Conservation (phyloP, 257 asterid species). For the Solanum clarkiae region DNA sequence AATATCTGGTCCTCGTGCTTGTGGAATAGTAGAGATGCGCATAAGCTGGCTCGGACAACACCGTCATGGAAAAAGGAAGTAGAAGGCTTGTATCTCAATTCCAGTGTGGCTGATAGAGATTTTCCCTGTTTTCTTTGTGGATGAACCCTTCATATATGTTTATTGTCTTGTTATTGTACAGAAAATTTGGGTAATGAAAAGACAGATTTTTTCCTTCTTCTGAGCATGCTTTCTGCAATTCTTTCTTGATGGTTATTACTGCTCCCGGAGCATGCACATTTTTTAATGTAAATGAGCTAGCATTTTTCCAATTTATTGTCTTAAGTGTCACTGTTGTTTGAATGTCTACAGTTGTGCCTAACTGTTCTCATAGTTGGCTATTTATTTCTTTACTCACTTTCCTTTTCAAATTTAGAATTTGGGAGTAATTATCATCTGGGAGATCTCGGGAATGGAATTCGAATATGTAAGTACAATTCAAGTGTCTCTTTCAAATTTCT, state of each 20-base stretch:
- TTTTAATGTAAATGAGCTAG: background rate
- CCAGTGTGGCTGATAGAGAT: background rate
- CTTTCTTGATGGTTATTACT: background rate
- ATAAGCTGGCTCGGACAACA: background rate
- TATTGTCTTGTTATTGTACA: background rate
- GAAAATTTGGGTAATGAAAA: background rate
- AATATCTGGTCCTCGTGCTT: background rate
- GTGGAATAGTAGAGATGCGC: background rate
- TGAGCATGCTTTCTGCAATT: background rate
- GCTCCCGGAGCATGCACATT: background rate
- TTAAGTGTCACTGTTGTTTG: background rate
- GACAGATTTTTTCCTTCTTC: background rate
- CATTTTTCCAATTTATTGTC: background rate
- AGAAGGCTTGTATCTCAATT: background rate
- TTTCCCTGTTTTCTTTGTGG: background rate
- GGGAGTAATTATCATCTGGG: background rate
- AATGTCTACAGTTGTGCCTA: background rate
- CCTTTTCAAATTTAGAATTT: background rate
- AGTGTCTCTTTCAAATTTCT: background rate
- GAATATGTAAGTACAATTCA: background rate
- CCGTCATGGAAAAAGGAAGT: background rate
- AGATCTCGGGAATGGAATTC: conserved; percentile 4
- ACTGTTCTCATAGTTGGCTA: background rate
- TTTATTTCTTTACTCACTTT: background rate
- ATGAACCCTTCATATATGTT: background rate